These are phyloP conservation scores for Cryptosporidium canis DNA, from an alignment of 169 alveolate genomes.

Conservation along the genomic window DNA sequence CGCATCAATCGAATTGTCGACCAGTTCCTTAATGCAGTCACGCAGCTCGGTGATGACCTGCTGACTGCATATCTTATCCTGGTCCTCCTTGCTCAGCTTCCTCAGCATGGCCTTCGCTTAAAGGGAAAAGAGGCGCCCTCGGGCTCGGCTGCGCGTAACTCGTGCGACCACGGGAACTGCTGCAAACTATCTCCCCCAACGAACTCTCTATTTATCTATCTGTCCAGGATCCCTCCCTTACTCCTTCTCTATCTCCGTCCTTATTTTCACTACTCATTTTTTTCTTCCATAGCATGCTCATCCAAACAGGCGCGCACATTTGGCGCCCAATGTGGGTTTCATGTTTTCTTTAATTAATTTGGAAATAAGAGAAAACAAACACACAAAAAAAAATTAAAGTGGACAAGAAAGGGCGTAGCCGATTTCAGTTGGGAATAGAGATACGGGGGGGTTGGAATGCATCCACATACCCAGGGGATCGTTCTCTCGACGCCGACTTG, in stretches of 20 bases:
- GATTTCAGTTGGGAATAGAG: too few species aligned
- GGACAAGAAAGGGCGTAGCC: too few species aligned
- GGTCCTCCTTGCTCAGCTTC: conserved; percentile 50
- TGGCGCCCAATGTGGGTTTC: conserved; percentile 72
- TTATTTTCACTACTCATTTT: not conserved
- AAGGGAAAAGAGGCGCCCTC: not conserved
- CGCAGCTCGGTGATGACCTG: conserved; percentile 74
- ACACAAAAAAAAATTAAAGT: not conserved
- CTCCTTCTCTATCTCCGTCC: not conserved
- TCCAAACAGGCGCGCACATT: not conserved
- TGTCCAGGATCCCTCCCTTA: not conserved
- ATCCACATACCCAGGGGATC: too few species aligned
- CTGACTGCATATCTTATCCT: conserved; percentile 71
- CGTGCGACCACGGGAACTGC: not conserved
- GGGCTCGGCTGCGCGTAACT: not conserved
- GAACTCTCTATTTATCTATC: not conserved
- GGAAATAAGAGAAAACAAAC: not conserved
- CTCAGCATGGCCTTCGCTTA: not conserved
- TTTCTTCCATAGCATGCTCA: not conserved
- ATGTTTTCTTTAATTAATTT: conserved; percentile 15
- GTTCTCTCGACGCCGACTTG: too few species aligned
- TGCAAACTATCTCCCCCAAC: not conserved
- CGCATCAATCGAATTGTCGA: conserved; percentile 95
- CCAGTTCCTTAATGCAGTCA: conserved; percentile 89
- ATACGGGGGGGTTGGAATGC: too few species aligned